Evolutionary conservation across 2,329 filamentous ascomycete species (phyloP), one percentile per base, ranked within the genome.

Genomic region (Colletotrichum incanum): DNA sequence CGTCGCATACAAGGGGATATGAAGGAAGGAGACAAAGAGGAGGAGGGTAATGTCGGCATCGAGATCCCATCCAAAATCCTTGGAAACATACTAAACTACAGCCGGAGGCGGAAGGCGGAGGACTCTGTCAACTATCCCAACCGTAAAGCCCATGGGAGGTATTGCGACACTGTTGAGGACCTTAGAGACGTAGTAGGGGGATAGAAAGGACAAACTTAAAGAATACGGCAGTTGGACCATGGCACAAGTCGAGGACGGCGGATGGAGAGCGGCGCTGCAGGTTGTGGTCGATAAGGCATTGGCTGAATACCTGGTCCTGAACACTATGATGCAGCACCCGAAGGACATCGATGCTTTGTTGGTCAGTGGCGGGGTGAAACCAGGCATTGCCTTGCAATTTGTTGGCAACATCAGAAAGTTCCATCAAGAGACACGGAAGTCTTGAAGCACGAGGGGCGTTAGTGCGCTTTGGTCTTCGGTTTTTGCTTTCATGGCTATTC

Each of bases 1-100:
- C 28, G 6, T 23, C 54, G 74, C 52, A 77, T 78, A 14, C 76
- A 78, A 54, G 75, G 71, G 9, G 61, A 71, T 20, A 75, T 79
- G 54, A 76, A 75, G 55, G 67, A 73, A 62, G 72, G 74, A n/a
- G 71, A 77, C 63, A 76, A 67, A 31, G 66, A 75, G 55, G 73
- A 76, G 68, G 73, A 75, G 45, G 64, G 76, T 23, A 47, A 76
- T 50, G 43, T 76, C 62, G 20, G 64, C 41, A 71, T 75, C 37
- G 54, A 77, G 73, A 75, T 76, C 64, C 67, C 60, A 72, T 50
- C 70, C 34, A 41, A 73, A 23, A 76, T 77, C 56, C 43, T 77
- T 49, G 54, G 75, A 68, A 68, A 75, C 45, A 31, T 76, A 74
- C 74, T 77, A 23, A 60, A 74, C 54, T 69, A 76, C 45, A 77